Base-by-base conservation (phyloP, 2,329 filamentous ascomycete species). In the Diaporthe citrichinensis region DNA sequence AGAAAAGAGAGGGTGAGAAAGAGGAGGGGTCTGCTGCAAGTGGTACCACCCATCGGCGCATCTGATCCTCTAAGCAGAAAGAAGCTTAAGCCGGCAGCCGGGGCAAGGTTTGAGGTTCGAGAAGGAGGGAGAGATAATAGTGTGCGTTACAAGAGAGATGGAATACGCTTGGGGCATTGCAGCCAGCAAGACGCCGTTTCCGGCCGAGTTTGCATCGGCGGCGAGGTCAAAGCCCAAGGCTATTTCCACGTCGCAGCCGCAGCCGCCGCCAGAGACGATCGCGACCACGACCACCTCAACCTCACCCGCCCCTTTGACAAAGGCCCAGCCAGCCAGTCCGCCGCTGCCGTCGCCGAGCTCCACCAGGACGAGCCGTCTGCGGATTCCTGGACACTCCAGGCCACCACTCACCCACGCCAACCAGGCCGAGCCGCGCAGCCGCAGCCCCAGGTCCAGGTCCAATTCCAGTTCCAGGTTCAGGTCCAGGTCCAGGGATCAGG, bases 151-250 rank as follows among this genome's bases (percentile, higher is more conserved):
- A 6, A 34, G 39, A 46, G 41, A 65, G n/a, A 77, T 75, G 69
- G 76, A 75, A 49, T 75, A 73, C 49, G 76, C 76, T 57, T 77
- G 76, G 73, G 73, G 73, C n/a, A 65, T 75, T 36, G 76, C 76
- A 31, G 76, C 73, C 55, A 77, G 73, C 62, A 62, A 68, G 62
- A 65, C 58, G 69, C 76, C 76, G 65, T 75, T 73, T 75, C 76
- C 76, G 71, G 76, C 62, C 46, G 73, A 73, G n/a, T 58, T 73
- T 51, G 57, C 73, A 41, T 51, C 75, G 39, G 31, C 71, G 39
- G 44, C 75, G 28, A 71, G n/a, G 53, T 61, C 72, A 57, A 72
- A 62, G 59, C 44, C 59, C 17, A 74, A 49, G 31, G 55, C 61
- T 14, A 41, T 23, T 20, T 73, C 61, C 2, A 57, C 49, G 44